These are phyloP conservation scores for Tolypocladium album DNA, from an alignment of 2,329 filamentous ascomycete species.

Conservation along the genomic window DNA sequence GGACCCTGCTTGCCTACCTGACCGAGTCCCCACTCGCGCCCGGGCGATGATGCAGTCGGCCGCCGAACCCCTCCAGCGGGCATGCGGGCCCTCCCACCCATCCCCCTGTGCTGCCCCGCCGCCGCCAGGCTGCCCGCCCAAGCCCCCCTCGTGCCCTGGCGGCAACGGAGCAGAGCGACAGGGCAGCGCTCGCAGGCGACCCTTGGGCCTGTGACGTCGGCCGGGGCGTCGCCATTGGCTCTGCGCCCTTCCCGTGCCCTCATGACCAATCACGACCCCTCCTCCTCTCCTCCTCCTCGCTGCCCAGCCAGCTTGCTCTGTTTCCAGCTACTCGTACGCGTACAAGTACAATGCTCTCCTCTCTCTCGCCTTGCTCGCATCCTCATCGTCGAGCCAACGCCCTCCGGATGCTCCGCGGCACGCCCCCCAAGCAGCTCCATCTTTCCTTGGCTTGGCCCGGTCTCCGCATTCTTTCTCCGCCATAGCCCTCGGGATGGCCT, in stretches of 20 bases:
- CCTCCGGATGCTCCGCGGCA: neutral
- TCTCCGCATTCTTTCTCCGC: neutral
- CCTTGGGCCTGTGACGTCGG: constrained; percentile 1
- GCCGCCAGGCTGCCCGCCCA: too few relatives aligned
- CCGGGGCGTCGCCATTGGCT: neutral
- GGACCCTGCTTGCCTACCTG: too few relatives aligned
- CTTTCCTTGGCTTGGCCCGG: neutral
- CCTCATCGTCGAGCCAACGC: neutral
- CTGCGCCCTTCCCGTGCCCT: neutral
- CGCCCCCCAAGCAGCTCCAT: neutral
- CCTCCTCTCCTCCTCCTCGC: too few relatives aligned
- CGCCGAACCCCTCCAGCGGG: neutral
- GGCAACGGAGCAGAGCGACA: too few relatives aligned
- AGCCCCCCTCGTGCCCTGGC: too few relatives aligned
- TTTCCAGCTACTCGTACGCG: too few relatives aligned
- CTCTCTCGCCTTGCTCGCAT: neutral
- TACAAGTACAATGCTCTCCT: too few relatives aligned
- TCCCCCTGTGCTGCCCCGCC: neutral
- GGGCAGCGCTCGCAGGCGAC: neutral
- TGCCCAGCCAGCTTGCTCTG: too few relatives aligned
- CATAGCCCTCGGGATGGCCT: neutral
- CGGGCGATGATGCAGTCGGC: neutral
- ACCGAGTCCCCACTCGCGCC: neutral
- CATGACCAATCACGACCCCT: neutral
- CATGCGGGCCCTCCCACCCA: neutral